A percentile compares a stretch with the other conserved stretches of the same genome.
Evolutionary conservation across 2,329 filamentous ascomycete genomes (phyloP).

Genomic region (Aspergillus latus): DNA sequence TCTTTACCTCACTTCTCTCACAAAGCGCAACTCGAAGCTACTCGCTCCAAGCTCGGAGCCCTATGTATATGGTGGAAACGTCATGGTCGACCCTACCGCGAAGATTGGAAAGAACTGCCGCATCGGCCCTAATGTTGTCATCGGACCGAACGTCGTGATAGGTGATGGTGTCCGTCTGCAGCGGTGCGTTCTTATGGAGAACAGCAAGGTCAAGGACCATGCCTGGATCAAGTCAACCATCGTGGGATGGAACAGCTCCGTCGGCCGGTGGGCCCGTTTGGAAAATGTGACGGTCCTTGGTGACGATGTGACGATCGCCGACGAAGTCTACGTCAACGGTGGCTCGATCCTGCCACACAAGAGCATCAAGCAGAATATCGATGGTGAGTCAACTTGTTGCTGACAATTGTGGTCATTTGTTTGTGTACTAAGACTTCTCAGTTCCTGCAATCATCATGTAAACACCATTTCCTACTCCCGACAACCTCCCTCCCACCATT

Average conservation of each 20-base stretch:
- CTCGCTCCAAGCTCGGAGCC: constrained; percentile 72
- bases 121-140: constrained; percentile 95
- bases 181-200: constrained; percentile 82
- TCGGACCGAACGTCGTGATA: constrained; percentile 87
- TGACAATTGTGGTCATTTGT: not conserved
- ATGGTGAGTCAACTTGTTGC: constrained; percentile 55
- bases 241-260: constrained; percentile 95
- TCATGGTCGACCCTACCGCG: constrained; percentile 87
- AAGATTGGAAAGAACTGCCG: constrained; percentile 99
- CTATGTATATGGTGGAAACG: constrained; percentile 89
- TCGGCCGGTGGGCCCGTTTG: constrained; percentile 91
- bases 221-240: constrained; percentile 99
- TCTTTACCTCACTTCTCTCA: constrained; percentile 88
- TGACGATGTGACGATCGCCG: constrained; percentile 95
- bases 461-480: constrained; percentile 31
- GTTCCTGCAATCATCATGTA: constrained; percentile 53
- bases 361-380: constrained; percentile 97
- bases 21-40: constrained; percentile 84
- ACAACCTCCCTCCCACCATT: constrained; percentile 24
- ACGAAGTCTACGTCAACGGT: constrained; percentile 98
- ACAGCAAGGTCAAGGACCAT: constrained; percentile 96
- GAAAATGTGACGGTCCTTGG: constrained; percentile 98
- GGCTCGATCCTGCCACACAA: constrained; percentile 95
- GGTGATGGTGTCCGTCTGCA: constrained; percentile 93
- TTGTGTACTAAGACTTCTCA: constrained; percentile 21